Evolutionary conservation across 2,329 filamentous ascomycete genomes (phyloP), one percentile per base, ranked within the genome.

Genomic region (Penicillium sp.): DNA sequence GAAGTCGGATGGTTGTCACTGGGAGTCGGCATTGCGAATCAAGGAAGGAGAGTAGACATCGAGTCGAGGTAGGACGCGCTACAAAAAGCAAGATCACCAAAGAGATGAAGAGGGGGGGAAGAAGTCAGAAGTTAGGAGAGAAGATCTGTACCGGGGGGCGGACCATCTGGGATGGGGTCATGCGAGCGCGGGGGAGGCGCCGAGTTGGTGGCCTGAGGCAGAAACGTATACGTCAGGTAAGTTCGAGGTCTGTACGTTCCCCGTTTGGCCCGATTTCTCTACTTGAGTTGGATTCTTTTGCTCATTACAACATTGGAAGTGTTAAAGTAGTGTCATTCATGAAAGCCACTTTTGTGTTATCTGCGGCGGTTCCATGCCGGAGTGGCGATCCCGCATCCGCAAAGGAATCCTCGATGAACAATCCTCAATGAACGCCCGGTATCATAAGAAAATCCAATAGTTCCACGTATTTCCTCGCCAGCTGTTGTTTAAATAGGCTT

Each of bases 21-120:
- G 61, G 73, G 74, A 51, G 76, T 79, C 64, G 78, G 78, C 78
- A 81, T 81, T 69, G 68, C 64, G 63, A 65, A 66, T 71, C 55
- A 73, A 59, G 51, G 57, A 56, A 59, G 43, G 35, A 57, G 59
- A 61, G 61, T 61, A 65, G 61, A 68, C 69, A 73, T 71, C 62
- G 68, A 69, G 63, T 61, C 61, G 48, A 53, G 45, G 52, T 28
- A 48, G 20, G 20, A 22, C 51, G 33, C 44, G 51, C 43, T 18
- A 40, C 46, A 48, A 57, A 18, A 47, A 39, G 54, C 52, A 50
- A 39, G 40, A 45, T 43, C 38, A 51, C 42, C 50, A 54, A 27
- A 40, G 42, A 42, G 50, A 24, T 24, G 40, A 35, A 46, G 46
- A 35, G 28, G 41, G 39, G 48, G 40, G 47, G 44, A 56, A 42